Base-by-base conservation (phyloP, 331 rosid species). In the Spiraea crenata region DNA sequence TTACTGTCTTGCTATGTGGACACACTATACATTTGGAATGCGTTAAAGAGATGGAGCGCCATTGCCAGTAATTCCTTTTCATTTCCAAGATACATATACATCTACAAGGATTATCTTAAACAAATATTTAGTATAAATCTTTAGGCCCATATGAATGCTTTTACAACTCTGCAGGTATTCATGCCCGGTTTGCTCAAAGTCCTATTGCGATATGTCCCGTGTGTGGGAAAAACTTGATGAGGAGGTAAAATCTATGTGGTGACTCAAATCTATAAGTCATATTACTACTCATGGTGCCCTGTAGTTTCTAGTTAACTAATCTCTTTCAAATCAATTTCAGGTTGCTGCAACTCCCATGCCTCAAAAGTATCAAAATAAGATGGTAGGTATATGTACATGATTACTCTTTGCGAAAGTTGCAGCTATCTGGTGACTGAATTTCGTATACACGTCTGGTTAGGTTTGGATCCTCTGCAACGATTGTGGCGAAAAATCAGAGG, bases 401-500 rank as follows among this genome's bases (percentile, higher is more conserved):
- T 57, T 14, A 14, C 38, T 63, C 19, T 67, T 34, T 73, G 34
- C 7, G 38, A 54, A 0, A 66, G 19, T 73, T 45, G 39, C 58
- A 41, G 39, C 52, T 46, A 20, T 57, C 34, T n/a, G 59, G 60
- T 48, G 61, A 65, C 56, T 63, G 11, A 70, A 17, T 16, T 37
- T 9, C 1, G 9, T n/a, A 11, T 45, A 34, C 38, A 9, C 62
- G 4, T 57, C 34, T 31, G 62, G 62, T 25, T 44, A 88, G 93
- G 85, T 85, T 52, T 82, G 86, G 85, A 85, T 85, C 73, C 90
- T 88, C 16, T 88, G 93, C 79, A 85, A 88, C 19, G 93, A 88
- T 52, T 88, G 93, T 11, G 85, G 90, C 13, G 80, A 83, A 75
- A 79, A 64, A 13, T 80, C 84, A 4, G 93, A 87, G 82, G 91